Base-by-base conservation (phyloP, 371 early-diverging fungal species). In the Lichtheimia hyalospora region DNA sequence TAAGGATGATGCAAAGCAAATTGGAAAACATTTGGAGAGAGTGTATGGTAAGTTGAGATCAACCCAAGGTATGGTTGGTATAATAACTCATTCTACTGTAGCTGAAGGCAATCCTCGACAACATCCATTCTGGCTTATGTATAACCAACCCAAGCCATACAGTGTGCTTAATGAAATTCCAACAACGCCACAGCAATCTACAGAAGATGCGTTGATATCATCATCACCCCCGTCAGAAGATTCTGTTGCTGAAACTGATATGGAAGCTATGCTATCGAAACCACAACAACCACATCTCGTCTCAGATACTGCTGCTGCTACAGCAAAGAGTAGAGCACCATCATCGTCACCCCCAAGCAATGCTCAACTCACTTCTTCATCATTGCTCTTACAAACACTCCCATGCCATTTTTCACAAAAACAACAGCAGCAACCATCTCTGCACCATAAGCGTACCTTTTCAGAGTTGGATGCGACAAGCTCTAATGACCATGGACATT, bases 1-100 rank as follows among this genome's bases (percentile, higher is more conserved):
- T 54, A 86, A 84, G 62, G 86, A 86, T 52, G 86, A 86, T 54
- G 75, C 81, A 46, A 77, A 75, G 46, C 86, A 86, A 46, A 62
- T 84, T 42, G 79, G 77, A 48, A 84, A 84, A 50, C 73, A 79
- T 59, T 69, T 79, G 67, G 83, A 82, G 57, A 78, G 82, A 60
- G 71, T 83, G 69, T 70, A 77, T 24, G 81, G 81, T 57, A 72
- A 46, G 46, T 12, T 21, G 3, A n/a, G n/a, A 44, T 15, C 7
- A n/a, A 5, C 27, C 27, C 3, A 27, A 27, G 27, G 3, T 27
- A 7, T 27, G 27, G 27, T 27, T 27, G 27, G 27, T 3, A 7
- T 3, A 27, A 5, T 4, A 0, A 24, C 5, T 48, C 21, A 40
- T 14, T 18, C 6, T 34, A 25, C 15, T 18, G 28, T 53, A 60